Evolutionary conservation across 2,329 filamentous ascomycete species (phyloP).

Genomic region (Trichoderma hamatum): DNA sequence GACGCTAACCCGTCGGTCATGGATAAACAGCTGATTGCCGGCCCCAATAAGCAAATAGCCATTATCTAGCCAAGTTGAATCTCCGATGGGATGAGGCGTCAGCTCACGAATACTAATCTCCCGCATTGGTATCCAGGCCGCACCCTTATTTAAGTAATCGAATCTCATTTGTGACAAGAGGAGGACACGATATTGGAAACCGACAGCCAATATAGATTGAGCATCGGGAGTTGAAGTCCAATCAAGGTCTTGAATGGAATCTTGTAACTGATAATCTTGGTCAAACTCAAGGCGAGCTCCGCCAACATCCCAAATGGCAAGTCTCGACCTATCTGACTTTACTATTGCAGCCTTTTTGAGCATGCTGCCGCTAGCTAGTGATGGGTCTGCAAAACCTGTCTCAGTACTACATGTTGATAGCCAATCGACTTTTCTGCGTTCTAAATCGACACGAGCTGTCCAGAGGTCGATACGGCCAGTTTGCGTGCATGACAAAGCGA

Average conservation of each 20-base stretch:
- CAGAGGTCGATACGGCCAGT: conserved; percentile 78
- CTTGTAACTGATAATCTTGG: conserved; percentile 71
- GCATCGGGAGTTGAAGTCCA: conserved; percentile 92
- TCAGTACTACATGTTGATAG: conserved; percentile 79
- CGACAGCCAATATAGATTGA: conserved; percentile 88
- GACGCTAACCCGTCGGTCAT: conserved; percentile 73
- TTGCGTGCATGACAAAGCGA: conserved; percentile 81
- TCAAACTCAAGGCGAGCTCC: conserved; percentile 81
- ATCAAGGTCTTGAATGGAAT: conserved; percentile 82
- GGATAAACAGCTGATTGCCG: conserved; percentile 88
- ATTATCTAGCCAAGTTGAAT: conserved; percentile 86
- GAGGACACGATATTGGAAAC: conserved; percentile 82
- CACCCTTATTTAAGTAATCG: conserved; percentile 84
- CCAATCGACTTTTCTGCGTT: conserved; percentile 71
- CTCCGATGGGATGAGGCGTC: conserved; percentile 87
- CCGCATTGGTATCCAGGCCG: conserved; percentile 85
- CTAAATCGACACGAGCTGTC: conserved; percentile 73
- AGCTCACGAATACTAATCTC: conserved; percentile 80
- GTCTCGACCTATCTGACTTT: conserved; percentile 68
- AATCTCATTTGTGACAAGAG: conserved; percentile 86
- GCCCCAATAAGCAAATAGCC: conserved; percentile 85
- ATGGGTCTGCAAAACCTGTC: conserved; percentile 72
- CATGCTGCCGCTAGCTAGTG: conserved; percentile 81
- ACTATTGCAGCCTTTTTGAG: conserved; percentile 86
- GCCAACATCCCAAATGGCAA: conserved; percentile 91